These are phyloP conservation scores for Parasarocladium wereldwijsianum DNA, from an alignment of 2,329 filamentous ascomycete species.

Conservation along the genomic window DNA sequence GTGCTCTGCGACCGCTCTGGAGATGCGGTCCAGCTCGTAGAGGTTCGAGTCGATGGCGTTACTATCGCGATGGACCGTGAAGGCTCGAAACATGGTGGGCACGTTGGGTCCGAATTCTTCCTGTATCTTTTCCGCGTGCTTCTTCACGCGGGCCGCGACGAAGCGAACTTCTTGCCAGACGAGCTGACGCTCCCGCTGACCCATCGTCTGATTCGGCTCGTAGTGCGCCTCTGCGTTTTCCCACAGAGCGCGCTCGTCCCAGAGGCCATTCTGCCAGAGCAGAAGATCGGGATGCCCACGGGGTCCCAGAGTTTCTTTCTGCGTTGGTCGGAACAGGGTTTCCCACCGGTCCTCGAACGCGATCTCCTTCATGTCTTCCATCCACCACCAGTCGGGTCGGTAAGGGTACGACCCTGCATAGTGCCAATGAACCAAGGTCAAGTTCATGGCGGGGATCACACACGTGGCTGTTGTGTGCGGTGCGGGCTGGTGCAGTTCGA, in stretches of 20 bases:
- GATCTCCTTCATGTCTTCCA: slow-evolving; percentile 4
- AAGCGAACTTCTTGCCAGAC: slow-evolving; percentile 4
- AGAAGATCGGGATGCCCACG: slow-evolving; percentile 1
- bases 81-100: slow-evolving; percentile 3
- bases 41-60: slow-evolving; percentile 3
- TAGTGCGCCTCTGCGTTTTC: slow-evolving; percentile 3
- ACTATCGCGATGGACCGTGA: slow-evolving; percentile 2
- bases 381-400: slow-evolving; percentile 3
- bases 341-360: slow-evolving; percentile 3
- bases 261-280: slow-evolving; percentile 3
- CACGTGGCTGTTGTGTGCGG: slow-evolving; percentile 3
- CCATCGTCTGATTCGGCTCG: not conserved
- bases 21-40: slow-evolving; percentile 3
- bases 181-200: slow-evolving; percentile 3
- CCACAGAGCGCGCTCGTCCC: slow-evolving; percentile 4
- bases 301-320: not conserved
- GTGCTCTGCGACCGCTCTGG: slow-evolving; percentile 3
- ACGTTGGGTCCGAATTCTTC: slow-evolving; percentile 2
- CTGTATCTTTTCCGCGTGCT: not conserved
- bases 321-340: slow-evolving; percentile 1
- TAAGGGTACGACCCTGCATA: slow-evolving; percentile 3
- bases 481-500: not conserved
- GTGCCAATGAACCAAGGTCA: slow-evolving; percentile 3
- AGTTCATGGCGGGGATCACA: slow-evolving; percentile 1
- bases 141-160: slow-evolving; percentile 3